Conservation (phyloP, 1,284 basidiomycete species). For the Lentinula novae-zelandiae region DNA sequence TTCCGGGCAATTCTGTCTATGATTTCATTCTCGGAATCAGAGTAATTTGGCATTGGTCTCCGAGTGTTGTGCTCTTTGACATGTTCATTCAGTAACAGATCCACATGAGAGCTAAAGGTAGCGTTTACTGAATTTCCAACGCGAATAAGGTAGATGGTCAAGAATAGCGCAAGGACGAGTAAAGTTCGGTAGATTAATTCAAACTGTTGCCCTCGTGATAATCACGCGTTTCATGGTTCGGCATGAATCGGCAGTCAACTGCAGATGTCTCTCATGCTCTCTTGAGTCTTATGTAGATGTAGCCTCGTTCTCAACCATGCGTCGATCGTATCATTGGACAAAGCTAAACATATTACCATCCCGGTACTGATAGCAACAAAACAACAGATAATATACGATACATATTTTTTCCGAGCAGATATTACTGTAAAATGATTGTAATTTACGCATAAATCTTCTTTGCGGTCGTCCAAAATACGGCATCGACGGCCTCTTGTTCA, state of each 20-base stretch:
- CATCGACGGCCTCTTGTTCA: conserved; percentile 74
- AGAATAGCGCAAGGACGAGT: no score
- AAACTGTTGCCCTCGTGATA: background rate
- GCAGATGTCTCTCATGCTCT: no score
- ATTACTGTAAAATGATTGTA: no score
- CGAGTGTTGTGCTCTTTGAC: background rate
- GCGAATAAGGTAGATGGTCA: background rate
- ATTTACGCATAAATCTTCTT: conserved; percentile 50
- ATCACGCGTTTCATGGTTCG: background rate
- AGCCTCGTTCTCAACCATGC: background rate
- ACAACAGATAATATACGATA: background rate
- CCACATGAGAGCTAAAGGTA: background rate
- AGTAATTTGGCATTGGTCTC: background rate
- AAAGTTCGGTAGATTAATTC: no score
- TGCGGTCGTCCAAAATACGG: conserved; percentile 68
- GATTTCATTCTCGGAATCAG: conserved; percentile 9
- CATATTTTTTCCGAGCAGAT: background rate
- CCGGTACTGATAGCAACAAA: background rate
- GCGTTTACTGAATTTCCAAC: background rate
- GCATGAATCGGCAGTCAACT: no score
- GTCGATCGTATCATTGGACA: no score
- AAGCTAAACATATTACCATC: no score
- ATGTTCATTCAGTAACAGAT: background rate
- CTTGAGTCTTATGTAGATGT: no score
- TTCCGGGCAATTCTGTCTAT: conserved; percentile 7